phyloP scores from a whole-genome alignment of 805 yeast genomes.

The Kregervanrija fluxuum region DNA sequence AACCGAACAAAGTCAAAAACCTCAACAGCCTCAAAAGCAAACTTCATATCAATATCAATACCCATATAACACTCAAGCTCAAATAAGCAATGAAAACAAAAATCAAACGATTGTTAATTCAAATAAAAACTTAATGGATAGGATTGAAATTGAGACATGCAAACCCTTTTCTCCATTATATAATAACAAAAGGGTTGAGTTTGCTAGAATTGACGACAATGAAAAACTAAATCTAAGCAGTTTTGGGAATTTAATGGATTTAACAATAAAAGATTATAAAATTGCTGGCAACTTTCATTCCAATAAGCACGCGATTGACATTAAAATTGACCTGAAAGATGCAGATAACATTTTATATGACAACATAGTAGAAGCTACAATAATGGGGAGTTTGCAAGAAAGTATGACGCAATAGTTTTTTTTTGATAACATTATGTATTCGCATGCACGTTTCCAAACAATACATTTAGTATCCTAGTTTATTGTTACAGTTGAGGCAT shows the following conservation, averaged over 20 bases:
- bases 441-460: no score
- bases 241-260: not conserved
- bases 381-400: no score
- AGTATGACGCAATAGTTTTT: no score
- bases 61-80: not conserved
- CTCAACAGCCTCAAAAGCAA: no score
- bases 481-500: no score
- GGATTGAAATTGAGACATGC: conserved; percentile 52
- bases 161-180: conserved; percentile 23
- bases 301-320: no score
- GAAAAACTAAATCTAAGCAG: not conserved
- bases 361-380: no score
- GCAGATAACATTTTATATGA: no score
- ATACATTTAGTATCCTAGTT: no score
- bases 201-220: conserved; percentile 11
- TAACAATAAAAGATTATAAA: not conserved
- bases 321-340: not conserved
- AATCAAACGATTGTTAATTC: conserved; percentile 26
- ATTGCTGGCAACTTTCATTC: conserved; percentile 1
- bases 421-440: no score
- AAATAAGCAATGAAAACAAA: not conserved
- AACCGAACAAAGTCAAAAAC: no score
- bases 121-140: conserved; percentile 20
- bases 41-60: not conserved
- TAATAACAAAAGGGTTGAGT: conserved; percentile 19